Conservation (phyloP, 352 stramenopile species). For the Pythium brassicae region DNA sequence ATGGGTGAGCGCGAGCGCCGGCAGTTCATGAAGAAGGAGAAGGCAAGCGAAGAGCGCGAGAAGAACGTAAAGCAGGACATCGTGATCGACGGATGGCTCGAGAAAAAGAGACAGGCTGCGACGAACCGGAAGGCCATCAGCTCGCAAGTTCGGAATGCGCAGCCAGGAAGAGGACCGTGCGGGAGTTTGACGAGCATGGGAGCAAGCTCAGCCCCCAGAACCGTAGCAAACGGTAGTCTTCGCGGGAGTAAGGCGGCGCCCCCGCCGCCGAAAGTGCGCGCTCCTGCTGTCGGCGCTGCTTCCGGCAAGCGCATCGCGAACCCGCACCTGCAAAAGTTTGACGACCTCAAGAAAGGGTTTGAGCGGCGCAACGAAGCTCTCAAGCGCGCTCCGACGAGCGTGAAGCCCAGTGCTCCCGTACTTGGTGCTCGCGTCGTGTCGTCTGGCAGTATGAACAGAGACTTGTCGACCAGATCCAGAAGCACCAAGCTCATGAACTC, state of each 20-base stretch:
- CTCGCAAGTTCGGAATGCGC: constrained; percentile 20
- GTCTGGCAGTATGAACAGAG: neutral
- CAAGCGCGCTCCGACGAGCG: constrained; percentile 25
- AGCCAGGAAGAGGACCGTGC: neutral
- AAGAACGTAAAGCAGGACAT: constrained; percentile 57
- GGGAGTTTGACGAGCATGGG: neutral
- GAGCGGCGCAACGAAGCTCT: constrained; percentile 50
- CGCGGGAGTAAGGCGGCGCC: constrained; percentile 20
- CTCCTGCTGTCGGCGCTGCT: constrained; percentile 36
- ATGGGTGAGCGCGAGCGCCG: constrained; percentile 65
- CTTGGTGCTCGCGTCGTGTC: constrained; percentile 7
- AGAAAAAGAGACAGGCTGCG: constrained; percentile 58
- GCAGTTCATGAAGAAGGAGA: constrained; percentile 56
- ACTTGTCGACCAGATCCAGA: neutral
- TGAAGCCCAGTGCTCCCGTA: constrained; percentile 16
- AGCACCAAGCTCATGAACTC: neutral
- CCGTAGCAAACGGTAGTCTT: neutral
- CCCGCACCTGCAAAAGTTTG: constrained; percentile 53
- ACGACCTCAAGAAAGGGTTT: constrained; percentile 62
- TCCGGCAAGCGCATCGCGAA: constrained; percentile 56
- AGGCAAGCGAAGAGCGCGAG: constrained; percentile 26
- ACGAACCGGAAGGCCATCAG: constrained; percentile 43
- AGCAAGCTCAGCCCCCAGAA: constrained; percentile 6
- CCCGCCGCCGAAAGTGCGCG: constrained; percentile 37
- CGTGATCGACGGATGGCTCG: constrained; percentile 69